These are phyloP conservation scores for Amanita inopinata DNA, from an alignment of 768 basidiomycete species.

Conservation along the genomic window DNA sequence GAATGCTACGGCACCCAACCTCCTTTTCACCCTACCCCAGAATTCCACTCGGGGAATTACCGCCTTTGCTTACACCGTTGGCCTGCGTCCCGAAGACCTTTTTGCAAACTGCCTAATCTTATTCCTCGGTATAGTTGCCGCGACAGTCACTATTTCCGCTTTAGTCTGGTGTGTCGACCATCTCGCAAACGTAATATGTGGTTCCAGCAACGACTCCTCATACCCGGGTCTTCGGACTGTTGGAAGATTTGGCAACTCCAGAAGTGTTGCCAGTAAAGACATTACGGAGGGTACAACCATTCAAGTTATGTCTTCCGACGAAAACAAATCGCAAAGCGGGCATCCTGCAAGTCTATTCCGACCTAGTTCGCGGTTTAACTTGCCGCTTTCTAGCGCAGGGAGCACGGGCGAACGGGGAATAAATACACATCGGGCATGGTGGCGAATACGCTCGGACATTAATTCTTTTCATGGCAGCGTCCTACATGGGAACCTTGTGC, in stretches of 20 bases:
- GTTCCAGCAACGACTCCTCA: slow-evolving; percentile 43
- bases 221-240: slow-evolving; percentile 13
- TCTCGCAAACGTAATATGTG: slow-evolving; percentile 30
- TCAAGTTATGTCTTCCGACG: slow-evolving; percentile 25
- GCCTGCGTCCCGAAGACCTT: slow-evolving; percentile 72
- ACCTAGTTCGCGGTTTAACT: slow-evolving; percentile 26
- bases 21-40: slow-evolving; percentile 59
- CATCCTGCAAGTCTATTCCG: slow-evolving; percentile 25
- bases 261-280: no score
- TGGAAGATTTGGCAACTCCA: slow-evolving; percentile 4
- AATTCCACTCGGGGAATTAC: slow-evolving; percentile 60
- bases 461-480: slow-evolving; percentile 76
- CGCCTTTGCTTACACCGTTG: slow-evolving; percentile 78
- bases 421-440: slow-evolving; percentile 36
- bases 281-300: neutral
- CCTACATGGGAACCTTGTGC: slow-evolving; percentile 84
- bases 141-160: slow-evolving; percentile 57
- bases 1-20: slow-evolving; percentile 55
- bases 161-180: slow-evolving; percentile 69
- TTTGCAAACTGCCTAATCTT: slow-evolving; percentile 76
- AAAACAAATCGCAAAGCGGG: slow-evolving; percentile 38
- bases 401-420: slow-evolving; percentile 24
- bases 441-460: slow-evolving; percentile 47
- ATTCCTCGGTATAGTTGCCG: slow-evolving; percentile 73
- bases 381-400: slow-evolving; percentile 19